phyloP scores from a whole-genome alignment of 78 protist genomes.

The Chrysochromulina parva region DNA sequence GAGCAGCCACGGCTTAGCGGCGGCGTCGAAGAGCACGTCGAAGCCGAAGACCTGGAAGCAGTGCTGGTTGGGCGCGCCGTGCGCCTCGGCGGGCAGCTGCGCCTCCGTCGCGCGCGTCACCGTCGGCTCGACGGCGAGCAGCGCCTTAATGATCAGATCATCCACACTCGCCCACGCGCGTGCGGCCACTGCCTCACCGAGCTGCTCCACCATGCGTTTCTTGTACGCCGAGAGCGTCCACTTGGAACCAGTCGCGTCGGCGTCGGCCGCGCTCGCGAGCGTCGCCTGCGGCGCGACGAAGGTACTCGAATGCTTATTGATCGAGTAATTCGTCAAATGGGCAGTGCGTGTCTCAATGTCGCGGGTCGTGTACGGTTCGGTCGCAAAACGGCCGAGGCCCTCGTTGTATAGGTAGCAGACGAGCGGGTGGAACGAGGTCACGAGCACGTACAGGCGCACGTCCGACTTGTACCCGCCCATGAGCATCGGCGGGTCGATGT shows the following conservation, averaged over 20 bases:
- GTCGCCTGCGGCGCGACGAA: not conserved
- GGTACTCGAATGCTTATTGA: conserved; percentile 1
- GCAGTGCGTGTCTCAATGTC: not conserved
- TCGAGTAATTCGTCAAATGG: conserved; percentile 70
- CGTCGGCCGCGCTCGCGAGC: not conserved
- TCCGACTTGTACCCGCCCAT: conserved; percentile 71
- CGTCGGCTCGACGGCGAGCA: conserved; percentile 7
- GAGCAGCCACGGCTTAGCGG: conserved; percentile 35
- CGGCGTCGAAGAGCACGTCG: conserved; percentile 67
- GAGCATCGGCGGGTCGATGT: conserved; percentile 55
- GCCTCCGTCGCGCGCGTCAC: not conserved
- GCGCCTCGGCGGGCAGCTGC: not conserved
- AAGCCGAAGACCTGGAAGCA: conserved; percentile 73
- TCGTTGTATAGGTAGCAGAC: conserved; percentile 48
- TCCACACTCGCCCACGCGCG: not conserved
- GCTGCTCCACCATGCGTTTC: not conserved
- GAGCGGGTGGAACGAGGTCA: conserved; percentile 58
- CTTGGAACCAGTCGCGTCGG: conserved; percentile 27
- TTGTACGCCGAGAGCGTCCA: conserved; percentile 10
- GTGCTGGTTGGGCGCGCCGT: not conserved
- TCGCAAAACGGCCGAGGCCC: conserved; percentile 71
- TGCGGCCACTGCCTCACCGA: not conserved
- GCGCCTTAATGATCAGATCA: conserved; percentile 31
- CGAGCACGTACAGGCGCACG: conserved; percentile 66
- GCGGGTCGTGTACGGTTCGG: conserved; percentile 43